A percentile compares a stretch with the other conserved stretches of the same genome.
These are phyloP conservation scores for Wickerhamomyces tratensis DNA, from an alignment of 805 yeast genomes.

Conservation along the genomic window DNA sequence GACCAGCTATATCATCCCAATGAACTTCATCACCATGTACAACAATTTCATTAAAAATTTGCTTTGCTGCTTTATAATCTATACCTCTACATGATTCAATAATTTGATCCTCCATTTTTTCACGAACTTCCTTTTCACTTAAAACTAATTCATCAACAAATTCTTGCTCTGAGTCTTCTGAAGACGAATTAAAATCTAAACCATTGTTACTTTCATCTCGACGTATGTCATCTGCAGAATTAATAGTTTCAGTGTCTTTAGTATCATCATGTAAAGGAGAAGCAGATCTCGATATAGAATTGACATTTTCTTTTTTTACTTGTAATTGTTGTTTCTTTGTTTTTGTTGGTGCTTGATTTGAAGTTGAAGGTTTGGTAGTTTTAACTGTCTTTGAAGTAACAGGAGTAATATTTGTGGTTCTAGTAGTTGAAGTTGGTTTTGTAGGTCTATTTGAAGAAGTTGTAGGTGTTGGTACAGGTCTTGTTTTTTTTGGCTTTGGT, in stretches of 20 bases:
- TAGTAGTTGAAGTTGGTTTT: background rate
- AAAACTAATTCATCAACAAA: slow-evolving; percentile 14
- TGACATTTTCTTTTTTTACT: too few species aligned
- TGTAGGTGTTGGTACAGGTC: background rate
- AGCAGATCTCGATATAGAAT: background rate
- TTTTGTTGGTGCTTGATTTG: background rate
- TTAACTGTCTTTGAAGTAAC: background rate
- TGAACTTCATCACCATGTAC: slow-evolving; percentile 87
- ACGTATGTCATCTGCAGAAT: slow-evolving; percentile 1
- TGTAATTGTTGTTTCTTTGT: too few species aligned
- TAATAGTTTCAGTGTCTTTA: slow-evolving; percentile 16
- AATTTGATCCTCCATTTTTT: slow-evolving; percentile 18
- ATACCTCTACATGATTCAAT: slow-evolving; percentile 43
- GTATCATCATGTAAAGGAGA: slow-evolving; percentile 1
- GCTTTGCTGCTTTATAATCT: slow-evolving; percentile 68
- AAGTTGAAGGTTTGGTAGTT: background rate
- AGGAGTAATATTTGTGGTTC: background rate
- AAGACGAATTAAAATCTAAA: background rate
- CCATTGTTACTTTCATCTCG: slow-evolving; percentile 1
- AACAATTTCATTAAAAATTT: slow-evolving; percentile 81
- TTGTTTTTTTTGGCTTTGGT: background rate
- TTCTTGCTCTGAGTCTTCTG: slow-evolving; percentile 4
- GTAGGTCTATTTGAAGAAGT: background rate
- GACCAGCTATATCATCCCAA: slow-evolving; percentile 96
- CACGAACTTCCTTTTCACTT: slow-evolving; percentile 18